Percentiles rank a stretch among this genome's conserved stretches.
These are phyloP conservation scores for Protomyces arabidopsidicola DNA, from an alignment of 1,139 yeast genomes.

Conservation along the genomic window DNA sequence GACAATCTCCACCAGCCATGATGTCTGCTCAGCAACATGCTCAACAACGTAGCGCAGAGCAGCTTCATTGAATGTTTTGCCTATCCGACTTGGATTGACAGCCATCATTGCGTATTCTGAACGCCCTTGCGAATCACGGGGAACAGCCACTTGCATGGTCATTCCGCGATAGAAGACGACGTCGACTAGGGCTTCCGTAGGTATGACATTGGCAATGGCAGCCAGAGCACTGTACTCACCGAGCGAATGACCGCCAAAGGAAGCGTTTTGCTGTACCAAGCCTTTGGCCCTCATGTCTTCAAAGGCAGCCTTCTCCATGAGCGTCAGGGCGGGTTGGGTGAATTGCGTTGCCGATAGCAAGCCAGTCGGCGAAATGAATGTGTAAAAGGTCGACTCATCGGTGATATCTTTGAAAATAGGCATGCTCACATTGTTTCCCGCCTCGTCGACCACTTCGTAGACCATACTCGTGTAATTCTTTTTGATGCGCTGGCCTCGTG, in stretches of 20 bases:
- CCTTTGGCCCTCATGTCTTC: constrained; percentile 97
- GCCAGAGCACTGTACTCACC: constrained; percentile 99
- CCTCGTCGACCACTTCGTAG: constrained; percentile 87
- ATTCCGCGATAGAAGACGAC: constrained; percentile 99
- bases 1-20: constrained; percentile 95
- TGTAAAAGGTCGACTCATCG: constrained; percentile 72
- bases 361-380: constrained; percentile 91
- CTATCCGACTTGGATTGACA: constrained; percentile 90
- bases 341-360: constrained; percentile 96
- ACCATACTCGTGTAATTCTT: constrained; percentile 95
- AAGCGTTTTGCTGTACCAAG: constrained; percentile 83
- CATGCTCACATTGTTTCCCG: constrained; percentile 80
- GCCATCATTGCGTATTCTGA: constrained; percentile 99
- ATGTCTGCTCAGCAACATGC: constrained; percentile 73
- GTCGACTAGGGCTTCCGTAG: constrained; percentile 94
- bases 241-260: constrained; percentile 98
- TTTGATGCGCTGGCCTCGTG: constrained; percentile 90
- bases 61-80: constrained; percentile 81
- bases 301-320: constrained; percentile 98
- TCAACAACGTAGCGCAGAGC: constrained; percentile 94
- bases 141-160: constrained; percentile 99
- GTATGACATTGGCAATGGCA: constrained; percentile 97
- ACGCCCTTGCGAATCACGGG: constrained; percentile 90
- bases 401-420: constrained; percentile 91
- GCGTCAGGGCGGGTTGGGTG: constrained; percentile 97